These are phyloP conservation scores for Penstemon eatonii DNA, from an alignment of 257 asterid genomes.

Conservation along the genomic window DNA sequence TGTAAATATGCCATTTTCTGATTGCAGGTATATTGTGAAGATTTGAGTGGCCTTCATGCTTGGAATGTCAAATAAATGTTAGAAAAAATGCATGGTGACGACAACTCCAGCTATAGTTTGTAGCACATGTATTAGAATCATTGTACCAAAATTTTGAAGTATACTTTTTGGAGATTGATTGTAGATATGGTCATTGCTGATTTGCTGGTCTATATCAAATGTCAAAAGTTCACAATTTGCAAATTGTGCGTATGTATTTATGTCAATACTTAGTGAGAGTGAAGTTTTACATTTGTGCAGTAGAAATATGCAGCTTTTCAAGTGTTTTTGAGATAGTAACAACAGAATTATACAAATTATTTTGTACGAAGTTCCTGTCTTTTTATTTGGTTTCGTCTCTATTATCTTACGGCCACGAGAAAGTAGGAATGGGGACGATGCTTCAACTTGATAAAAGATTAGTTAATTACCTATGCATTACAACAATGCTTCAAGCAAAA, in stretches of 20 bases:
- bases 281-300: constrained; percentile 3
- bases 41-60: background rate
- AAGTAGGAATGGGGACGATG: background rate
- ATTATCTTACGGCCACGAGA: background rate
- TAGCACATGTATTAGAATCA: constrained; percentile 40
- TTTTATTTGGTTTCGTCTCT: too few species aligned
- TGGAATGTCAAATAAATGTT: constrained; percentile 13
- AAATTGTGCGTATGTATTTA: constrained; percentile 24
- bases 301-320: constrained; percentile 7
- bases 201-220: background rate
- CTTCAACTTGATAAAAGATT: too few species aligned
- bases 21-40: constrained; percentile 23
- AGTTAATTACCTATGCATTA: background rate
- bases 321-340: too few species aligned
- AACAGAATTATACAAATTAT: too few species aligned
- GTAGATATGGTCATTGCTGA: constrained; percentile 2
- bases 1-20: background rate
- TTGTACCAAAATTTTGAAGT: constrained; percentile 22
- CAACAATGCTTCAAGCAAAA: background rate
- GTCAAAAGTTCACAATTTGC: constrained; percentile 16
- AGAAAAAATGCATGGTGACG: constrained; percentile 24
- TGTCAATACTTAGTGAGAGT: background rate
- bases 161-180: constrained; percentile 24
- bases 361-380: too few species aligned
- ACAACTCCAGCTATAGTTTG: constrained; percentile 24